Evolutionary conservation across 805 yeast species (phyloP).

Genomic region (Myxozyma nipponensis): DNA sequence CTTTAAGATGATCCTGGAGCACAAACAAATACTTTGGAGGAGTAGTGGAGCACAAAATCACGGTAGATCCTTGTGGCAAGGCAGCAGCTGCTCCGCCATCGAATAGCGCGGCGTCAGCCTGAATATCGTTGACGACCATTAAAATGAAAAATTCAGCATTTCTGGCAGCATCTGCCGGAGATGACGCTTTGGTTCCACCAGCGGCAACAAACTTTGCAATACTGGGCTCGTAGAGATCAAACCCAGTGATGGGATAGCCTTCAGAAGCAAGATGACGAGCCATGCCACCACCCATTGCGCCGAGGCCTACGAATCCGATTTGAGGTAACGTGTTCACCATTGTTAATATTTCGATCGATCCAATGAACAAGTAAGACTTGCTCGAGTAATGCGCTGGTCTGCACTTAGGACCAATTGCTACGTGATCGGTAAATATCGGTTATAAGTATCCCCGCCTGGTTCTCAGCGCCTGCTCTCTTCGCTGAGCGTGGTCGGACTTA

Average conservation of each 20-base stretch:
- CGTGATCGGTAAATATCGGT: no score
- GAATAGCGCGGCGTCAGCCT: conserved; percentile 19
- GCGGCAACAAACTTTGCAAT: conserved; percentile 20
- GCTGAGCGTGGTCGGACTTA: no score
- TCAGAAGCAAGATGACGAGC: conserved; percentile 16
- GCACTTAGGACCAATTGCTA: no score
- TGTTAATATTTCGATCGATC: no score
- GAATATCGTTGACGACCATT: conserved; percentile 22
- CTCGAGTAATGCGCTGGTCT: no score
- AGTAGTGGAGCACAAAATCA: conserved; percentile 19
- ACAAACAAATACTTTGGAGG: conserved; percentile 14
- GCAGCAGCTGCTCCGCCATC: conserved; percentile 16
- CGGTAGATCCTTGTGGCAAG: conserved; percentile 10
- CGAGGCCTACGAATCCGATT: conserved; percentile 23
- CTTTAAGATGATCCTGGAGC: conserved; percentile 11
- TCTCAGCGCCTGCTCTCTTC: no score
- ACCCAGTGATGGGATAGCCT: conserved; percentile 14
- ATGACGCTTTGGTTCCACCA: conserved; percentile 14
- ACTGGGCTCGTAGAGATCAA: conserved; percentile 15
- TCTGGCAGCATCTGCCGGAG: conserved; percentile 22
- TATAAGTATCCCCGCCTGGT: no score
- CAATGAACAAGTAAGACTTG: no score
- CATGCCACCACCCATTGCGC: conserved; percentile 27
- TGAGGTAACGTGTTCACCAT: conserved; percentile 13
- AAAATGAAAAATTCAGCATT: conserved; percentile 17